A percentile compares a stretch with the other conserved stretches of the same genome.
Evolutionary conservation across 1,284 basidiomycete genomes (phyloP).

Genomic region (Jaminaea rosea): DNA sequence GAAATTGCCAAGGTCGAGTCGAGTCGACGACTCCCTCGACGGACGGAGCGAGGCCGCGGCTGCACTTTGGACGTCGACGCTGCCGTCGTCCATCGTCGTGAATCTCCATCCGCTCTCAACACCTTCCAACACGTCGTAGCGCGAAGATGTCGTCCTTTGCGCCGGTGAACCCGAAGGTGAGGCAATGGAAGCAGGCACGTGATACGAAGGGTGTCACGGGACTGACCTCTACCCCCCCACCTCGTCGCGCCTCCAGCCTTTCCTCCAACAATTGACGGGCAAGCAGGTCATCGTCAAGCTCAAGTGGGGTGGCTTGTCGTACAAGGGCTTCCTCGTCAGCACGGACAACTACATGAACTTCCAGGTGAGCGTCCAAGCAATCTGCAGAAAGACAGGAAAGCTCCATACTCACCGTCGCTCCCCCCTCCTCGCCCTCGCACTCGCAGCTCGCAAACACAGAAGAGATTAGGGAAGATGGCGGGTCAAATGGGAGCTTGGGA

Average conservation of each 20-base stretch:
- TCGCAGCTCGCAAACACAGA: slow-evolving; percentile 88
- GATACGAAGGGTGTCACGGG: too few relatives aligned
- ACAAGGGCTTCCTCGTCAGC: slow-evolving; percentile 96
- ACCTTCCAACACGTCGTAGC: neutral
- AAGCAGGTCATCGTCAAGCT: slow-evolving; percentile 89
- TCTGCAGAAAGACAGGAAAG: neutral
- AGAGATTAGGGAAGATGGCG: slow-evolving; percentile 86
- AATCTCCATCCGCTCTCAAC: neutral
- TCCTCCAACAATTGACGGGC: slow-evolving; percentile 94
- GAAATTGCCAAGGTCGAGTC: too few relatives aligned
- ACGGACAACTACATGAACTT: slow-evolving; percentile 99
- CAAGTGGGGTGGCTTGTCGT: slow-evolving; percentile 99
- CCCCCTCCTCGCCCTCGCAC: neutral
- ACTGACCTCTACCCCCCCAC: too few relatives aligned
- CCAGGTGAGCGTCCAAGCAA: slow-evolving; percentile 59
- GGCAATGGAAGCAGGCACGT: too few relatives aligned
- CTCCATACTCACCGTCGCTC: neutral
- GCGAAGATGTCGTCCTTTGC: slow-evolving; percentile 53
- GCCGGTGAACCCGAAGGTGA: slow-evolving; percentile 96
- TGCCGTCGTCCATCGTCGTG: too few relatives aligned
- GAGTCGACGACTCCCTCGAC: too few relatives aligned
- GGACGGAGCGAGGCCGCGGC: too few relatives aligned
- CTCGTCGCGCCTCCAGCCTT: too few relatives aligned
- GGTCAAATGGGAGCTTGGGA: slow-evolving; percentile 87
- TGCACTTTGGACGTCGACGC: too few relatives aligned